These are phyloP conservation scores for Tylopilus felleus DNA, from an alignment of 768 basidiomycete species.

Conservation along the genomic window DNA sequence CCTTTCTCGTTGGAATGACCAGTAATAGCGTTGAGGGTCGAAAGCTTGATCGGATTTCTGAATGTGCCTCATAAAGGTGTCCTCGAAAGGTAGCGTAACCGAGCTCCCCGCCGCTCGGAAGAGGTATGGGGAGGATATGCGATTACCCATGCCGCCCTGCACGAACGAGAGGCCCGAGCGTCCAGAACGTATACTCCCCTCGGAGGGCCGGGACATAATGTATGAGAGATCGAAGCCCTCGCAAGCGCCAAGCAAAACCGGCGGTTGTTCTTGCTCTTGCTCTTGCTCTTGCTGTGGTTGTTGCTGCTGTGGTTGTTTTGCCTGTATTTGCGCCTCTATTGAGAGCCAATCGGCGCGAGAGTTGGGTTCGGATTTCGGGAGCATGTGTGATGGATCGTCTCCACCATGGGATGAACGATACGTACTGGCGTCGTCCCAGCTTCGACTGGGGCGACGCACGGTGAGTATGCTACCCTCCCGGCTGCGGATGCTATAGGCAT, in stretches of 20 bases:
- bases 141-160: neutral
- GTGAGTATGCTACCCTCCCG: conserved; percentile 59
- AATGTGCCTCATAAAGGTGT: conserved; percentile 39
- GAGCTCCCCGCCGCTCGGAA: conserved; percentile 32
- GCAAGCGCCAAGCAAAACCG: conserved; percentile 1
- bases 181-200: conserved; percentile 35
- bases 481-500: conserved; percentile 36
- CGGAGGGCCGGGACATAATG: conserved; percentile 33
- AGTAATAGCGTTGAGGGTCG: conserved; percentile 41
- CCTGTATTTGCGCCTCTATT: conserved; percentile 41
- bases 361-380: conserved; percentile 47
- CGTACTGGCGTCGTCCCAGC: conserved; percentile 46
- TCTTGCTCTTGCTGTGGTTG: neutral
- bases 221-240: conserved; percentile 47
- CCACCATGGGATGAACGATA: conserved; percentile 18
- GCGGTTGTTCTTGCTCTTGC: neutral
- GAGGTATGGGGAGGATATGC: conserved; percentile 28
- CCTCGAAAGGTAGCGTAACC: conserved; percentile 35
- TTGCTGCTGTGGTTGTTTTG: conserved; percentile 13
- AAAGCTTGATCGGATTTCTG: conserved; percentile 43
- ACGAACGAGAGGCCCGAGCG: conserved; percentile 23
- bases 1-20: conserved; percentile 59
- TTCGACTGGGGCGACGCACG: conserved; percentile 58
- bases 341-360: conserved; percentile 50
- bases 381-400: conserved; percentile 24